Evolutionary conservation across 2,329 filamentous ascomycete species (phyloP), one percentile per base, ranked within the genome.

Genomic region (Paraconiothyrium sp.): DNA sequence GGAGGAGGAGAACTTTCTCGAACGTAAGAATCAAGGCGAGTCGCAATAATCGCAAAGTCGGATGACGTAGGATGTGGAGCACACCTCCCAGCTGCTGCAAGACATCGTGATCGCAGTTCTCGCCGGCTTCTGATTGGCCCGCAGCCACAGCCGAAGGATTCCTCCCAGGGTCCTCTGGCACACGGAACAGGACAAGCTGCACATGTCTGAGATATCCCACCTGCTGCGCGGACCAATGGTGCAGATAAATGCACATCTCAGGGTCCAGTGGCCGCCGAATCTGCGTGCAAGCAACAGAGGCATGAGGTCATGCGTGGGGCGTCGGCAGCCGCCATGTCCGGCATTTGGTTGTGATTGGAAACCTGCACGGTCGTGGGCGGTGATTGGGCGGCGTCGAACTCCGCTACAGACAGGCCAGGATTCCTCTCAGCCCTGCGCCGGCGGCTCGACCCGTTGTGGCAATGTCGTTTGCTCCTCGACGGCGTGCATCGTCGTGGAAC

Each of bases 31-130:
- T 39, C 59, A 49, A 51, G 54, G 35, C 39, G 37, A 37, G 47
- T 13, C 50, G 34, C 20, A 30, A 24, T 37, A 24, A 11, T 32
- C 13, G 20, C 20, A 20, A 46, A 57, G 59, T 48, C 27, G 39
- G 37, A 59, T 65, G 60, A 65, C 60, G 60, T 65, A 34, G 1
- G 27, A 4, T 27, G 32, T 32, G 51, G 14, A 20, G 11, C 20
- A 43, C 34, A 27, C 35, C 39, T 13, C 20, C 52, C 48, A 50
- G 27, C 48, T 37, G 22, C 56, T 63, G 64, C 64, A 68, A 61
- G 65, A 35, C 54, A 71, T 71, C 66, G 59, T 56, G 67, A 71
- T 69, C 51, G 22, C 7, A n/a, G 4, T 54, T 56, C 37, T 51
- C 54, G 27, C 32, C 32, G 41, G 22, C 32, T 16, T 8, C 14